Evolutionary conservation across 108 stramenopile species (phyloP), one percentile per base, ranked within the genome.

Genomic region (Cyclotella choctawhatcheeana): DNA sequence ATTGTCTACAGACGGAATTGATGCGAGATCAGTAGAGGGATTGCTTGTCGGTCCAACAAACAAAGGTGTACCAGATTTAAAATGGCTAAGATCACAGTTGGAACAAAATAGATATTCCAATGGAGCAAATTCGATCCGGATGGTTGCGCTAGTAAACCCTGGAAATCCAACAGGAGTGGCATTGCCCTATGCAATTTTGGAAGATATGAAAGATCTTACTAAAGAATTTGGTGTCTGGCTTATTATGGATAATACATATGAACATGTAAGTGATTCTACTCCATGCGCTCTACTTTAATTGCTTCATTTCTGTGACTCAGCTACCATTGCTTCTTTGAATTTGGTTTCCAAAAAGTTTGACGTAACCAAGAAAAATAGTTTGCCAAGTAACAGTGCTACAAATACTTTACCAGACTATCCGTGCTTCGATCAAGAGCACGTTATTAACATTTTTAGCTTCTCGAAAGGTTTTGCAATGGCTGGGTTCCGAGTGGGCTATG

Each of bases 221-320:
- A 69, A 66, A 21, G 27, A 91, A 44, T 64, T 80, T 53, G 73
- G 76, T 20, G 84, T 83, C 0, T 98, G 95, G 96, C 75, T 97
- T 31, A 82, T 97, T 6, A 68, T 98, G 65, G 97, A 98, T 73
- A 89, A 94, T 58, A 97, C 97, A 13, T 98, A 98, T 74, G 94
- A 96, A 60, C 91, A 97, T 68, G 37, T 40, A 12, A 40, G 37
- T 40, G 12, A 40, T 40, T 8, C 37, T 40, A 8, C n/a, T n/a
- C n/a, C n/a, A n/a, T n/a, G n/a, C n/a, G n/a, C n/a, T n/a, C n/a
- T n/a, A n/a, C n/a, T n/a, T n/a, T n/a, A n/a, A n/a, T n/a, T n/a
- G n/a, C n/a, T n/a, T n/a, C n/a, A n/a, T n/a, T n/a, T n/a, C n/a
- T n/a, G n/a, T n/a, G n/a, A n/a, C n/a, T n/a, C n/a, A n/a, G n/a